Base-by-base conservation (phyloP, 1,139 yeast genomes). In the Hemisphaericaspora lyxosophila region DNA sequence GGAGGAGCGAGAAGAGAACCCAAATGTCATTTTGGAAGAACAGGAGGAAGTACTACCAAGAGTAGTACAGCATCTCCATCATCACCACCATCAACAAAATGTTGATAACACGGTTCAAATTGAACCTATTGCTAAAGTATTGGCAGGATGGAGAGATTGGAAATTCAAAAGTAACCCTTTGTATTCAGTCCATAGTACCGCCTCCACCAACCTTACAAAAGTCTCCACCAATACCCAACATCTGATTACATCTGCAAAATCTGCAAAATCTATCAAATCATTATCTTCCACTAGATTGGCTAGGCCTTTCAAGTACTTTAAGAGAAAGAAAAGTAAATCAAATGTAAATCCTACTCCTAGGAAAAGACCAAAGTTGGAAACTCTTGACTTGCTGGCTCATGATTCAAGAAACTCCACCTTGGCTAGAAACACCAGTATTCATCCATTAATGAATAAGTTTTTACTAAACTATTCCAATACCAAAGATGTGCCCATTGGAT, bases 101-200 rank as follows among this genome's bases (percentile, higher is more conserved):
- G 28, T 7, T 7, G 11, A 11, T 11, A 30, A 30, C 18, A 24
- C 12, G 24, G 31, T 19, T 34, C 30, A 43, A 36, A 32, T 14
- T 19, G 15, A 50, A 44, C 4, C 50, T 43, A 15, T 40, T 38
- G 26, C 40, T 7, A 53, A 56, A 26, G 58, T 61, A 4, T 55
- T 67, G 32, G 92, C 95, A 0, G 85, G 92, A 11, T 87, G 96
- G 96, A 72, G 95, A 53, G 96, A 87, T 57, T 85, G 95, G 95
- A 82, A 85, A 51, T 82, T 74, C 49, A 73, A 84, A 44, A 75
- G 74, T 33, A 88, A 84, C 55, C 86, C 90, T 1, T 56, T 85
- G 20, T 85, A 84, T 55, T 55, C 71, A 2, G 47, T 60, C 18
- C 65, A 59, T 40, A 52, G 59, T 0, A 15, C 12, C 7, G 53